phyloP scores from a whole-genome alignment of 1,139 yeast species.

The Candida sanyaensis region DNA sequence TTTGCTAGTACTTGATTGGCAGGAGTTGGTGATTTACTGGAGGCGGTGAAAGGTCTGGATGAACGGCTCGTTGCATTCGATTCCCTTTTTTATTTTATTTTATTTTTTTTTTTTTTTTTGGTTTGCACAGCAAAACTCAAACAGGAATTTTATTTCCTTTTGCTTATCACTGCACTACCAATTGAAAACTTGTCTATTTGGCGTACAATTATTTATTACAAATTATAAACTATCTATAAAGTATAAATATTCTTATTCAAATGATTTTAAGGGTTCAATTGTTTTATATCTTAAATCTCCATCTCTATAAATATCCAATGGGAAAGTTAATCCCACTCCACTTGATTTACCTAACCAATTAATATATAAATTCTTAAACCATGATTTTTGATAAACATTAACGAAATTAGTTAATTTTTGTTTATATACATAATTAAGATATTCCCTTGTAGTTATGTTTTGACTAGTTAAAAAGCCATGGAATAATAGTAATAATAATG shows the following conservation, averaged over 20 bases:
- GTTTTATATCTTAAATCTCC: slow-evolving; percentile 49
- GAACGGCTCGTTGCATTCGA: background rate
- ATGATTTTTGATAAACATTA: slow-evolving; percentile 45
- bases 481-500: slow-evolving; percentile 50
- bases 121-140: background rate
- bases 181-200: background rate
- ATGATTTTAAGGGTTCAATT: slow-evolving; percentile 21
- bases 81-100: background rate
- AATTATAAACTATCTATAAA: background rate
- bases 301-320: slow-evolving; percentile 31
- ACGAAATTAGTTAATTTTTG: slow-evolving; percentile 20
- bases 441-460: slow-evolving; percentile 75
- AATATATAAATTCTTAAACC: slow-evolving; percentile 40
- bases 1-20: no score
- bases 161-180: background rate
- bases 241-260: background rate
- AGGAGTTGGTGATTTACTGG: no score
- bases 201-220: no score
- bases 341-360: slow-evolving; percentile 53
- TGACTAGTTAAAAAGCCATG: slow-evolving; percentile 57
- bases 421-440: slow-evolving; percentile 41
- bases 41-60: background rate
- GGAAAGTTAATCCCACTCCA: slow-evolving; percentile 42
- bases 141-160: no score
- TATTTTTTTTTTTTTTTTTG: background rate